phyloP scores from a whole-genome alignment of 257 asterid species.

The Gentiana straminea region DNA sequence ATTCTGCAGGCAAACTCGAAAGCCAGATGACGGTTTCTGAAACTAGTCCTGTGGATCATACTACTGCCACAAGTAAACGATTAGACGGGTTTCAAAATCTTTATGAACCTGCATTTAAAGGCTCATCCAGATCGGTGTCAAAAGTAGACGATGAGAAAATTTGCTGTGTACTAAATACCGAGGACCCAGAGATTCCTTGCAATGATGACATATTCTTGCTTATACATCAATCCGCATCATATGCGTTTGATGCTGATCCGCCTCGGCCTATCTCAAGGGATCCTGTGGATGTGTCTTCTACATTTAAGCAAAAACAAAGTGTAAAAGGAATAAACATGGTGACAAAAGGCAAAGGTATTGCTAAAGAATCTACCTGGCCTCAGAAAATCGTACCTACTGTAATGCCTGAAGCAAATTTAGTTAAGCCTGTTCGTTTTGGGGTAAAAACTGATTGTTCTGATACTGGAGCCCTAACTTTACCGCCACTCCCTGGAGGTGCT shows the following conservation, averaged over 20 bases:
- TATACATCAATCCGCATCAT: conserved; percentile 69
- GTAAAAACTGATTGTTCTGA: conserved; percentile 36
- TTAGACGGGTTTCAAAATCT: conserved; percentile 22
- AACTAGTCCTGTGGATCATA: conserved; percentile 19
- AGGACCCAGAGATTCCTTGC: conserved; percentile 94
- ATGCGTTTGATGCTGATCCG: conserved; percentile 45
- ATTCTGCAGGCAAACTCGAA: conserved; percentile 25
- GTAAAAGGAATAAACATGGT: conserved; percentile 29
- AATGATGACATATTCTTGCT: conserved; percentile 98
- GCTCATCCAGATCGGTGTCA: conserved; percentile 29
- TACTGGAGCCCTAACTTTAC: conserved; percentile 18
- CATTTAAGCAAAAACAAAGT: conserved; percentile 26
- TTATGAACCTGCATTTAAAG: conserved; percentile 26
- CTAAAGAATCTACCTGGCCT: conserved; percentile 33
- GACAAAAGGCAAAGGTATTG: conserved; percentile 31
- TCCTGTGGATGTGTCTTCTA: conserved; percentile 26
- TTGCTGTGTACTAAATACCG: conserved; percentile 62
- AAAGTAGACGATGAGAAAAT: conserved; percentile 38
- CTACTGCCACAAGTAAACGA: conserved; percentile 21
- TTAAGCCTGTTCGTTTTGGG: conserved; percentile 23
- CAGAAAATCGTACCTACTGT: conserved; percentile 36
- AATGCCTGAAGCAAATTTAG: conserved; percentile 21
- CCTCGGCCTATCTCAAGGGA: conserved; percentile 28
- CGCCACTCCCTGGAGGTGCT: conserved; percentile 34
- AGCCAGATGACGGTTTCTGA: conserved; percentile 21